Base-by-base conservation (phyloP, 106 monocot genomes). In the Acanthochlamys bracteata region DNA sequence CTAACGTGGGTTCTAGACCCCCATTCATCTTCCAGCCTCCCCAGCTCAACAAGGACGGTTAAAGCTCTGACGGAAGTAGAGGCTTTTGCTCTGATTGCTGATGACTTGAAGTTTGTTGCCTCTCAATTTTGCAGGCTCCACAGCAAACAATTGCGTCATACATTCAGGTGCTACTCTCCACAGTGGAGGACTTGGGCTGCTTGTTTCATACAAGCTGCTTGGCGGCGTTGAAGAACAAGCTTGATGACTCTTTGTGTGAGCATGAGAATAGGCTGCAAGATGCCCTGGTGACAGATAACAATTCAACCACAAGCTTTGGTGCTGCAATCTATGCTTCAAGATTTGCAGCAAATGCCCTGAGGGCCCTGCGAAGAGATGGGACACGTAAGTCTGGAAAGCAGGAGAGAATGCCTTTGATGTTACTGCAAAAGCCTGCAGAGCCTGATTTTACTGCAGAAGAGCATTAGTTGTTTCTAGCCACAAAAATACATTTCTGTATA, bases 181-280 rank as follows among this genome's bases (percentile, higher is more conserved):
- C 78, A 74, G 67, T 83, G 82, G 82, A 74, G 71, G 63, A 78
- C 82, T 10, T 85, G 85, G 85, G 80, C 85, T 52, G 85, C 85
- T 39, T 85, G 85, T 45, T 80, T 81, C 39, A 81, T 85, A 65
- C 85, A 85, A 65, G 77, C 81, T 19, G 80, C 77, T 14, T 85
- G 85, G 85, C 73, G 75, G 4, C 66, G 80, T 14, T 69, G 8
- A 77, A 72, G 41, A 80, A 62, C 77, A 85, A 80, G 56, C 65
- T 75, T 11, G 85, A 84, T 66, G 79, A 85, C 20, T 60, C 74
- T 11, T 53, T 85, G 23, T 43, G 24, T 24, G 73, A 74, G 41
- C 72, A 84, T 56, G 80, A 78, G 76, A 66, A 61, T 20, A 74
- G 67, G 68, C 23, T 80, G 70, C 76, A 80, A 75, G 70, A 76